Percentiles rank a stretch among this genome's conserved stretches.
phyloP scores from a whole-genome alignment of 768 basidiomycete genomes.

The Sporobolomyces pararoseus region DNA sequence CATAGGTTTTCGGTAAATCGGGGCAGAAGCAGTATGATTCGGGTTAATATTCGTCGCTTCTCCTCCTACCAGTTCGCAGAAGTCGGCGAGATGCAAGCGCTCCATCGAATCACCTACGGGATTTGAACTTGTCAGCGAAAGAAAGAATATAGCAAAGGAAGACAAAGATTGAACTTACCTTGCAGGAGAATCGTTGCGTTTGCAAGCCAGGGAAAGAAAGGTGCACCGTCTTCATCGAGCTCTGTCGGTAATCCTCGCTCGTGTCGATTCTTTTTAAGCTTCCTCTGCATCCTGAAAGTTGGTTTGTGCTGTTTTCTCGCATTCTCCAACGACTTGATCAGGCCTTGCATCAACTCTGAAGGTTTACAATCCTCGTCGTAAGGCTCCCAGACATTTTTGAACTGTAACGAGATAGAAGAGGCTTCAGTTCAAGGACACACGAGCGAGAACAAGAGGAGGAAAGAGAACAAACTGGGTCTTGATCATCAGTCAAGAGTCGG shows the following conservation, averaged over 20 bases:
- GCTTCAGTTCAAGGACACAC: too few relatives aligned
- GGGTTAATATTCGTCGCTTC: constrained; percentile 30
- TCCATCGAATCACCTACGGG: constrained; percentile 41
- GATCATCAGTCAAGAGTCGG: constrained; percentile 13
- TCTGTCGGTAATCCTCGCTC: background rate
- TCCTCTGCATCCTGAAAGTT: constrained; percentile 19
- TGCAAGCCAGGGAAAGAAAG: constrained; percentile 29
- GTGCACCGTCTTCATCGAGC: constrained; percentile 1
- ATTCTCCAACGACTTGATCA: constrained; percentile 17
- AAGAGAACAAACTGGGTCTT: constrained; percentile 13
- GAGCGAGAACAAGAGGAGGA: background rate
- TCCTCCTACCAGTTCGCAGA: constrained; percentile 40
- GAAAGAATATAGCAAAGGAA: too few relatives aligned
- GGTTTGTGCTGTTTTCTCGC: background rate
- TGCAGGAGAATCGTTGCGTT: constrained; percentile 35
- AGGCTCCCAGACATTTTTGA: constrained; percentile 34
- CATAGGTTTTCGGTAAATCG: constrained; percentile 34
- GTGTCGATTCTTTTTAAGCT: background rate
- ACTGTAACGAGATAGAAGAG: too few relatives aligned
- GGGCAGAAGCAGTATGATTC: constrained; percentile 30
- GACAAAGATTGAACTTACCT: constrained; percentile 11
- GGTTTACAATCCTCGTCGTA: constrained; percentile 37
- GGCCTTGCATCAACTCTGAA: constrained; percentile 24
- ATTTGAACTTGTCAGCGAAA: too few relatives aligned
- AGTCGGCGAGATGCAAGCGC: constrained; percentile 34